A percentile compares a stretch with the other conserved stretches of the same genome.
Evolutionary conservation across 2,329 filamentous ascomycete genomes (phyloP).

Genomic region (Phoma herbarum): DNA sequence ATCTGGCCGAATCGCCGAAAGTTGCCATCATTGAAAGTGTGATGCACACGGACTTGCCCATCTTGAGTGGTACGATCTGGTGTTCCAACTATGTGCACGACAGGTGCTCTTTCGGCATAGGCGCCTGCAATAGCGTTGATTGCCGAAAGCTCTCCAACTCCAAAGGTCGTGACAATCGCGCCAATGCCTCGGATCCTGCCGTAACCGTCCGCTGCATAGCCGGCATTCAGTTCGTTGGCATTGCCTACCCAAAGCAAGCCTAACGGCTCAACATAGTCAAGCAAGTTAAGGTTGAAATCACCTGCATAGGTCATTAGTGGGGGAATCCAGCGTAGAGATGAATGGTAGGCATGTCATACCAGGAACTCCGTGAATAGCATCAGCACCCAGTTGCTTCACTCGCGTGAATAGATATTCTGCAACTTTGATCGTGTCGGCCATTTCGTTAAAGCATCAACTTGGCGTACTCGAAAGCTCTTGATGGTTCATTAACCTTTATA

Average conservation of each 20-base stretch:
- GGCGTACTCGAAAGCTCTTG: too few species aligned
- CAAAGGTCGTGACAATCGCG: conserved; percentile 78
- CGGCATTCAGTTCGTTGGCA: conserved; percentile 64
- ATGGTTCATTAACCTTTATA: neutral
- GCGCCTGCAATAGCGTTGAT: conserved; percentile 78
- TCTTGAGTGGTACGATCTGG: conserved; percentile 57
- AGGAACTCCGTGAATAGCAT: conserved; percentile 55
- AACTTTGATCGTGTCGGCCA: conserved; percentile 28
- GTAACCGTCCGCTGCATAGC: conserved; percentile 65
- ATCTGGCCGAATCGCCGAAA: conserved; percentile 62
- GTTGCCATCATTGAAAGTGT: conserved; percentile 71
- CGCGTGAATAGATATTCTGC: conserved; percentile 37
- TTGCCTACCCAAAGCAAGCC: conserved; percentile 58
- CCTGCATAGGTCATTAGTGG: conserved; percentile 9
- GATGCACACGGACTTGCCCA: conserved; percentile 62
- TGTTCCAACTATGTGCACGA: conserved; percentile 68
- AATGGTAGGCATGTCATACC: neutral
- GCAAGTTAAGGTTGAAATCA: conserved; percentile 46
- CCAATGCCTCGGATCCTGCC: conserved; percentile 65
- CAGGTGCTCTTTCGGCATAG: conserved; percentile 75
- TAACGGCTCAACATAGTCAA: conserved; percentile 48
- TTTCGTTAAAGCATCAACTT: neutral
- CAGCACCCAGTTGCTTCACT: conserved; percentile 51
- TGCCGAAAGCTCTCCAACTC: conserved; percentile 73
- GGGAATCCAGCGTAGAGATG: neutral